Base-by-base conservation (phyloP, 1,139 yeast genomes). In the Yamadazyma buinensis region DNA sequence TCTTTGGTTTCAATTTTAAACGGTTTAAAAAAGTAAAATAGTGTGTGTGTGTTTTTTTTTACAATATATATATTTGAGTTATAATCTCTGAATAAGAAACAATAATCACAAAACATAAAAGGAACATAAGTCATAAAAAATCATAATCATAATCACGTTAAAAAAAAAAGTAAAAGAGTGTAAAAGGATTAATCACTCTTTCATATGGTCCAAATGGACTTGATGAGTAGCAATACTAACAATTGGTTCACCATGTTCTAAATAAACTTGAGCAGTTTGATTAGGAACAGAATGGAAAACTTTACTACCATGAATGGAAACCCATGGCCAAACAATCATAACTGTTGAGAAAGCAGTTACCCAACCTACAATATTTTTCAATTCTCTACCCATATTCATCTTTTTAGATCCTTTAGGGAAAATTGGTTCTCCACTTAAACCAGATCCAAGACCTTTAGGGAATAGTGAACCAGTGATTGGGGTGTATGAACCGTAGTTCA, bases 1-100 rank as follows among this genome's bases (percentile, higher is more conserved):
- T 85, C 97, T 13, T 72, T 90, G 38, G 61, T 88, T 29, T 80
- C 95, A 28, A 79, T 86, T 36, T 68, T 87, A 42, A 88, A 87
- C 47, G 66, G 37, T 26, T 36, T 36, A 21, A n/a, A 26, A 31
- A 20, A 30, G 5, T 29, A 17, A 22, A 14, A 5, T 9, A 17
- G 19, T 17, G n/a, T n/a, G n/a, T n/a, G n/a, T n/a, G n/a, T n/a
- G n/a, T n/a, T n/a, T n/a, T n/a, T n/a, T n/a, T n/a, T n/a, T n/a
- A n/a, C n/a, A n/a, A n/a, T n/a, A n/a, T n/a, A n/a, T n/a, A n/a
- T n/a, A n/a, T n/a, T n/a, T n/a, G n/a, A n/a, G n/a, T n/a, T n/a
- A n/a, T n/a, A n/a, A n/a, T n/a, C n/a, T n/a, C n/a, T n/a, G n/a
- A n/a, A n/a, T n/a, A n/a, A n/a, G n/a, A n/a, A n/a, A n/a, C n/a